phyloP scores from a whole-genome alignment of 352 stramenopile species.

The Pythium periplocum region DNA sequence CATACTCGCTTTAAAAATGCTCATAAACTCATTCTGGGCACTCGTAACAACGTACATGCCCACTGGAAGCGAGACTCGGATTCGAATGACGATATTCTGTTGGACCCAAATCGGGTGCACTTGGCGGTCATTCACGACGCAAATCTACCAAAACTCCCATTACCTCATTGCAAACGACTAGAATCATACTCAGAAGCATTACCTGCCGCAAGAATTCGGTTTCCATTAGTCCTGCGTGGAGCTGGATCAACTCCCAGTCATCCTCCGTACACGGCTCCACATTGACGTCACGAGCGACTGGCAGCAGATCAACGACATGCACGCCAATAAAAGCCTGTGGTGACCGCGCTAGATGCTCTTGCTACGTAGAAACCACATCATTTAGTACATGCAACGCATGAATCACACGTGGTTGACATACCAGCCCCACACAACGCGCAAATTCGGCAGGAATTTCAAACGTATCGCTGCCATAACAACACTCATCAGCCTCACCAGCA shows the following conservation, averaged over 20 bases:
- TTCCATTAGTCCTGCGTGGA: constrained; percentile 81
- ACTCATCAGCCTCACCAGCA: not conserved
- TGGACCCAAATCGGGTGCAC: constrained; percentile 81
- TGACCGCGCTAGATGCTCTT: constrained; percentile 50
- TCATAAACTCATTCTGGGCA: not conserved
- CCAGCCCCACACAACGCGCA: constrained; percentile 73
- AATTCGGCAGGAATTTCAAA: constrained; percentile 85
- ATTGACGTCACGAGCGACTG: constrained; percentile 66
- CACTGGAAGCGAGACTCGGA: constrained; percentile 46
- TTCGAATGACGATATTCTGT: constrained; percentile 68
- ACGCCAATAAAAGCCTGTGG: constrained; percentile 64
- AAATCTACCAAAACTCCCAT: constrained; percentile 38
- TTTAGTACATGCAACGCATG: constrained; percentile 21
- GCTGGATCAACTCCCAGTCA: constrained; percentile 89
- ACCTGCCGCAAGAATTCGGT: constrained; percentile 82
- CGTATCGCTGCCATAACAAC: constrained; percentile 41
- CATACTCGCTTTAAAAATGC: not conserved
- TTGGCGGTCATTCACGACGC: constrained; percentile 84
- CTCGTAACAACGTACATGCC: constrained; percentile 45
- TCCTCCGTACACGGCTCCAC: constrained; percentile 82
- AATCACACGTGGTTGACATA: constrained; percentile 19
- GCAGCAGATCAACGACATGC: constrained; percentile 64
- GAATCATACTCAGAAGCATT: constrained; percentile 1
- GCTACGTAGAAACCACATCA: constrained; percentile 18
- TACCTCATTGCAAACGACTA: not conserved